phyloP scores from a whole-genome alignment of 1,284 basidiomycete genomes.

The Gomphus bonarii region DNA sequence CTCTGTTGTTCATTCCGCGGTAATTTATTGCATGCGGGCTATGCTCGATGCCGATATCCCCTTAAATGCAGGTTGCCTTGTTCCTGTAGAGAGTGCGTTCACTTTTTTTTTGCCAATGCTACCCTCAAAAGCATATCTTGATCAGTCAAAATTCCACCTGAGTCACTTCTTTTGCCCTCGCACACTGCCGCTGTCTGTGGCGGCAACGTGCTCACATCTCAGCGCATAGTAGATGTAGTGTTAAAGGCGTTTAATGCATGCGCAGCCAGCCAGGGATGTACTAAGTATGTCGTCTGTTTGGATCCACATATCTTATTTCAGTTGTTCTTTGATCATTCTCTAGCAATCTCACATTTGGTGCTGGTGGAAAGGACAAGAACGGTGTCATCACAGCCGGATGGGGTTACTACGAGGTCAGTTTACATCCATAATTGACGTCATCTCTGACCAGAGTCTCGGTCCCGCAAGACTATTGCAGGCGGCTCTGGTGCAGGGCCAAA shows the following conservation, averaged over 20 bases:
- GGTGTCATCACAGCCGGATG: slow-evolving; percentile 74
- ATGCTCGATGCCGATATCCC: slow-evolving; percentile 93
- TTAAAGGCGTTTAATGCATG: slow-evolving; percentile 89
- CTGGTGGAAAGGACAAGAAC: slow-evolving; percentile 76
- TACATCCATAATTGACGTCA: not conserved
- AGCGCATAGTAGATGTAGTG: slow-evolving; percentile 92
- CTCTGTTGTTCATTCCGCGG: slow-evolving; percentile 78
- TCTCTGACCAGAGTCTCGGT: not conserved
- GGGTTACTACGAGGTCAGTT: slow-evolving; percentile 83
- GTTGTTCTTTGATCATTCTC: slow-evolving; percentile 11
- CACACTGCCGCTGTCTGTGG: slow-evolving; percentile 86
- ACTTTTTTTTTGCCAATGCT: not conserved
- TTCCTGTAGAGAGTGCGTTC: slow-evolving; percentile 59
- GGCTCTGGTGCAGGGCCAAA: slow-evolving; percentile 85
- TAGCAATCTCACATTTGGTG: slow-evolving; percentile 87
- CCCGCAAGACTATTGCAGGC: slow-evolving; percentile 77
- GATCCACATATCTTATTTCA: not conserved
- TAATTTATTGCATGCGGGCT: slow-evolving; percentile 91
- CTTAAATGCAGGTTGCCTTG: slow-evolving; percentile 87
- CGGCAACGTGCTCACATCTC: slow-evolving; percentile 88
- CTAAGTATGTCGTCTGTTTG: slow-evolving; percentile 43
- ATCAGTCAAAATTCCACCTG: slow-evolving; percentile 71
- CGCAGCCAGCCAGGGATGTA: slow-evolving; percentile 91
- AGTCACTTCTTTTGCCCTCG: slow-evolving; percentile 75
- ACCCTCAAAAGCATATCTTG: not conserved